Evolutionary conservation across 768 basidiomycete species (phyloP).

Genomic region (Russula sp.): DNA sequence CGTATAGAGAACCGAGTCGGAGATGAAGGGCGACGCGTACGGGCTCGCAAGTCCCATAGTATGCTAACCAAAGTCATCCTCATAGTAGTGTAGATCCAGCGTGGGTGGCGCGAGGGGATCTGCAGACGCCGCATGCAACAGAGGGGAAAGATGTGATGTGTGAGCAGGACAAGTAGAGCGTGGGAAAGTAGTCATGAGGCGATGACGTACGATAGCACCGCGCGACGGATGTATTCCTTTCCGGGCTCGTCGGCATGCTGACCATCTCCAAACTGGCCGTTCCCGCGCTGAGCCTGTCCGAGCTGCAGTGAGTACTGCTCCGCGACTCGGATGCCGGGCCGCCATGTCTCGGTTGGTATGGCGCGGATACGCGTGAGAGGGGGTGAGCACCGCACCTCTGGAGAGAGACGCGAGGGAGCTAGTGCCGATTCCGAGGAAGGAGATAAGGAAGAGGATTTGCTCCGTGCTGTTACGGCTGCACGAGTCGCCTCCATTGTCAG

Average conservation of each 20-base stretch:
- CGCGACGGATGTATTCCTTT: slow-evolving; percentile 42
- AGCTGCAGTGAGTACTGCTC: slow-evolving; percentile 40
- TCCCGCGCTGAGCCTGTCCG: slow-evolving; percentile 28
- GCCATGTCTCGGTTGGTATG: slow-evolving; percentile 24
- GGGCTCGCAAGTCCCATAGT: neutral
- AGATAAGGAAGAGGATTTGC: slow-evolving; percentile 29
- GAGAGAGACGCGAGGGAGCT: slow-evolving; percentile 25
- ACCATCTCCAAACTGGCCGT: slow-evolving; percentile 33
- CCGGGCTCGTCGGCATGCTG: slow-evolving; percentile 32
- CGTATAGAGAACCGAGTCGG: neutral
- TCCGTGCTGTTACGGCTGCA: slow-evolving; percentile 4
- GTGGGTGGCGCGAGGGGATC: slow-evolving; percentile 30
- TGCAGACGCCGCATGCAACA: slow-evolving; percentile 30
- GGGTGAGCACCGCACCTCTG: slow-evolving; percentile 25
- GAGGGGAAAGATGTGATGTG: neutral
- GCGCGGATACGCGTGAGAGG: slow-evolving; percentile 25
- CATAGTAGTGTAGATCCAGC: slow-evolving; percentile 32
- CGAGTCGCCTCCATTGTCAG: neutral
- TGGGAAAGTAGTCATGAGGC: neutral
- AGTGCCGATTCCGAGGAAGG: slow-evolving; percentile 28
- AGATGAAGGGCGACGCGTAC: slow-evolving; percentile 24
- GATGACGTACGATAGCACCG: slow-evolving; percentile 42
- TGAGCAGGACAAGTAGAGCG: neutral
- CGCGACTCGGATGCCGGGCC: slow-evolving; percentile 32
- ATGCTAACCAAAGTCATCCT: slow-evolving; percentile 30